These are phyloP conservation scores for Xylaria polymorpha DNA, from an alignment of 2,329 filamentous ascomycete species.

Conservation along the genomic window DNA sequence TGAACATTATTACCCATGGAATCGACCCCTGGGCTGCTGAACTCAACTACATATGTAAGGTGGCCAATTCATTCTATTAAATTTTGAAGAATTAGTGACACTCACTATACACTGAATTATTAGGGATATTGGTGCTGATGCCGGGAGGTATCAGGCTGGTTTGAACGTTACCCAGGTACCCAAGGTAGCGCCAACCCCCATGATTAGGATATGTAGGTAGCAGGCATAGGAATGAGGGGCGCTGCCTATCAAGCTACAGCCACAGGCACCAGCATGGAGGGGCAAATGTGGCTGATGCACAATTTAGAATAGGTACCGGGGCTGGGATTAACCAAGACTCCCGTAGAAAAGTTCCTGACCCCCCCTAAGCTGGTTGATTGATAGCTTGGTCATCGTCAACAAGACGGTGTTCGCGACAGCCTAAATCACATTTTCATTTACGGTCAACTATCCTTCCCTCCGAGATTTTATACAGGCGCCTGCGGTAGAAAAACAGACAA, in stretches of 20 bases:
- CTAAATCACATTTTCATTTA: conserved; percentile 30
- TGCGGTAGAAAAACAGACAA: conserved; percentile 11
- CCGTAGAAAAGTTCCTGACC: conserved; percentile 49
- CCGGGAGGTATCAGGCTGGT: neutral
- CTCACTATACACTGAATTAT: neutral
- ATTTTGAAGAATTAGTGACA: neutral
- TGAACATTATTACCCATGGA: neutral
- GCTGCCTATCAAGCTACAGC: conserved; percentile 26
- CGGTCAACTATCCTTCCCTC: neutral
- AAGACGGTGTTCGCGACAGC: conserved; percentile 41
- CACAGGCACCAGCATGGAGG: conserved; percentile 37
- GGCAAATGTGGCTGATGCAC: conserved; percentile 41
- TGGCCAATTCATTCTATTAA: neutral
- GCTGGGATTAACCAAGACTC: conserved; percentile 44
- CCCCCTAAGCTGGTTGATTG: conserved; percentile 32
- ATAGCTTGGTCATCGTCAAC: conserved; percentile 37
- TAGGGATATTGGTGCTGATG: neutral
- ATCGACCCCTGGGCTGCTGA: neutral
- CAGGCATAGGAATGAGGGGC: neutral
- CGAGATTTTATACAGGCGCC: neutral
- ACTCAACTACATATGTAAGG: neutral
- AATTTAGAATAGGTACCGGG: conserved; percentile 30
- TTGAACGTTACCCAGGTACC: no score
- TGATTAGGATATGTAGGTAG: no score
- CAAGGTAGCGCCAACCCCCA: no score